Conservation (phyloP, 495 filamentous ascomycete species). For the Daldinia grandis region DNA sequence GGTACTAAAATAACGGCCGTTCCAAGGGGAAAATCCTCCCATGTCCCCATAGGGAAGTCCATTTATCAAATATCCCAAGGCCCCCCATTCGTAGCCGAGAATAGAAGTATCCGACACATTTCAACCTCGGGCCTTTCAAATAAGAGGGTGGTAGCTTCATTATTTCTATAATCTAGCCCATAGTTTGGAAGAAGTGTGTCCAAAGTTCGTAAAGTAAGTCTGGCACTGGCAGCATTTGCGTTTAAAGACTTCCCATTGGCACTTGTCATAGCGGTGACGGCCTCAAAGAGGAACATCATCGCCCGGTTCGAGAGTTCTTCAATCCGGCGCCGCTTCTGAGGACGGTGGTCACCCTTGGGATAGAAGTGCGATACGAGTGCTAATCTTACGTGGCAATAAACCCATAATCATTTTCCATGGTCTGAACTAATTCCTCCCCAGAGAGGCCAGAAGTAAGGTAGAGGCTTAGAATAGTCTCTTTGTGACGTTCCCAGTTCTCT, state of each 20-base stretch:
- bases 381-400: slow-evolving; percentile 32
- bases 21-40: too few species aligned
- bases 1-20: neutral
- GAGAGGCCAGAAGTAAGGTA: slow-evolving; percentile 17
- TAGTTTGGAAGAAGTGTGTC: slow-evolving; percentile 4
- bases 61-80: neutral
- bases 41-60: neutral
- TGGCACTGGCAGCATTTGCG: neutral
- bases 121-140: neutral
- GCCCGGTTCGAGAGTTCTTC: neutral
- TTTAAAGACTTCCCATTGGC: neutral
- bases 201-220: slow-evolving; percentile 3
- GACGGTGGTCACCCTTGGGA: neutral
- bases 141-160: neutral
- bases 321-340: slow-evolving; percentile 4
- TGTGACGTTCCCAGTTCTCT: slow-evolving; percentile 31
- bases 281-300: slow-evolving; percentile 3
- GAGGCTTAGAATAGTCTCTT: slow-evolving; percentile 24
- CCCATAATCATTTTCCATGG: slow-evolving; percentile 25
- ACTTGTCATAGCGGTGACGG: slow-evolving; percentile 7
- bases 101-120: slow-evolving; percentile 22
- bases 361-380: neutral
- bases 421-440: slow-evolving; percentile 16
- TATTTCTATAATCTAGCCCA: neutral
- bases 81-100: slow-evolving; percentile 20